Conservation (phyloP, 352 stramenopile species). For the Chrysophaeum taylorii region DNA sequence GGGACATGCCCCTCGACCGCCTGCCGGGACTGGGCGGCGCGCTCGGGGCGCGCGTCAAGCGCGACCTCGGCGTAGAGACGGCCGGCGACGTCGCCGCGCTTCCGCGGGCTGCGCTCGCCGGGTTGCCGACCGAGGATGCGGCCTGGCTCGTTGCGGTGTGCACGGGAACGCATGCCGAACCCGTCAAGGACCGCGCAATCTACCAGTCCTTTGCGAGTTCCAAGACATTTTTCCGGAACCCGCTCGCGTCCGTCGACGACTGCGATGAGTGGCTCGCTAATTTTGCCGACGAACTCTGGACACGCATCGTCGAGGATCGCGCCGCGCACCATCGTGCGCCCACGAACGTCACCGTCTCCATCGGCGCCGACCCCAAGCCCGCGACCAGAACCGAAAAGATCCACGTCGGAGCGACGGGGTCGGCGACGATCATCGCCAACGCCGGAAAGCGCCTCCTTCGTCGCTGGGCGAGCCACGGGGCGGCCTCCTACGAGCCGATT, state of each 20-base stretch:
- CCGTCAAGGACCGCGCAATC: constrained; percentile 9
- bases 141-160: background rate
- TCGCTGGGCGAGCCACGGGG: background rate
- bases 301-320: background rate
- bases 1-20: background rate
- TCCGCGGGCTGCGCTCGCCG: background rate
- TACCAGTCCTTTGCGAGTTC: constrained; percentile 4
- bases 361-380: background rate
- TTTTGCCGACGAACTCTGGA: background rate
- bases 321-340: background rate
- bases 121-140: background rate
- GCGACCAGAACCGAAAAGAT: background rate
- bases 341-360: background rate
- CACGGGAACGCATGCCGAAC: constrained; percentile 5
- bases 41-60: background rate
- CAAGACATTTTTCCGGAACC: background rate
- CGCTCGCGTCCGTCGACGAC: background rate
- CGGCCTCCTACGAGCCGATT: background rate
- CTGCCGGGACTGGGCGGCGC: constrained; percentile 20
- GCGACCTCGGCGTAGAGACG: constrained; percentile 1
- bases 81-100: constrained; percentile 4
- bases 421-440: background rate
- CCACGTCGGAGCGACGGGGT: background rate
- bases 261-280: background rate
- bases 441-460: background rate